These are phyloP conservation scores for Zychaea mexicana DNA, from an alignment of 371 early-diverging fungal species.

Conservation along the genomic window DNA sequence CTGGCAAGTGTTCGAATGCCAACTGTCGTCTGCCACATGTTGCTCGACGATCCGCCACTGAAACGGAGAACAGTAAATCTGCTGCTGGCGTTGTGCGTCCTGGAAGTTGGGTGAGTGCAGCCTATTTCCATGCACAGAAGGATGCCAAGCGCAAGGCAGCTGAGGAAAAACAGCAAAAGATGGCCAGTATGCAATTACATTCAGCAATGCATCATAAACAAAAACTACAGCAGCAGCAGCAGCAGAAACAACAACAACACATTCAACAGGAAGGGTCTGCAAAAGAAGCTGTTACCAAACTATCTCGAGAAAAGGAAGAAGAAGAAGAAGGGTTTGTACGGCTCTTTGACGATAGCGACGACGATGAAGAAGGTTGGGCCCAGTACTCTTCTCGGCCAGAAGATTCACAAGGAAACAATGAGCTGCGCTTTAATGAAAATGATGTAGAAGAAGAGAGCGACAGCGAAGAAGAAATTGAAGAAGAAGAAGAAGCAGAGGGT, in stretches of 20 bases:
- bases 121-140: slow-evolving; percentile 34
- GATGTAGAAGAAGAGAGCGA: slow-evolving; percentile 11
- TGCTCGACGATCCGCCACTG: slow-evolving; percentile 33
- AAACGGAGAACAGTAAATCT: slow-evolving; percentile 10
- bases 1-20: slow-evolving; percentile 55
- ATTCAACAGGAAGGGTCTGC: not conserved
- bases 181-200: not conserved
- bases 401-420: slow-evolving; percentile 7
- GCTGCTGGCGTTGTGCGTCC: slow-evolving; percentile 30
- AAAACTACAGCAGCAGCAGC: slow-evolving; percentile 6
- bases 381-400: slow-evolving; percentile 14
- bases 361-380: slow-evolving; percentile 38
- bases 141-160: slow-evolving; percentile 6
- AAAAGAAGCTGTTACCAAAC: not conserved
- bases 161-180: slow-evolving; percentile 19
- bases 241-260: not conserved
- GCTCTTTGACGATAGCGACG: slow-evolving; percentile 42
- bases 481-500: slow-evolving; percentile 10
- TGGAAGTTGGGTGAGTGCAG: slow-evolving; percentile 38
- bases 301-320: slow-evolving; percentile 23
- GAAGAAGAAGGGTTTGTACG: slow-evolving; percentile 45
- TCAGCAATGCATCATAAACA: slow-evolving; percentile 8
- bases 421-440: slow-evolving; percentile 20
- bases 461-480: slow-evolving; percentile 13
- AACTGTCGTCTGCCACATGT: slow-evolving; percentile 62